These are phyloP conservation scores for Ophiostoma ulmi DNA, from an alignment of 2,329 filamentous ascomycete genomes.

Conservation along the genomic window DNA sequence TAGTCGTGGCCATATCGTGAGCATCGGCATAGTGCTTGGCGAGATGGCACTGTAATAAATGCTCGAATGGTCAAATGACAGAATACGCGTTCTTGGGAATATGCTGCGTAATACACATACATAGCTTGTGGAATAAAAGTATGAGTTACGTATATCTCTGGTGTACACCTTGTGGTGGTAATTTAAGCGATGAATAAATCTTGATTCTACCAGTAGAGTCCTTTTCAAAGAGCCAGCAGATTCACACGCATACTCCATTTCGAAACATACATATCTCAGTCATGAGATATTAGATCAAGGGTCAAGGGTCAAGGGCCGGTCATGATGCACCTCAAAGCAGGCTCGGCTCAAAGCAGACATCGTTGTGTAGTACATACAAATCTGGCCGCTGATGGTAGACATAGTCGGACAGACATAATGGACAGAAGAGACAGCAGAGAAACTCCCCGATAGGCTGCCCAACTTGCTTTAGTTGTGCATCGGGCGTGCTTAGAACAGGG, in stretches of 20 bases:
- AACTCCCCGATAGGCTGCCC: background rate
- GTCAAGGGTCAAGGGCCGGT: background rate
- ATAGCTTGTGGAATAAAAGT: too few species aligned
- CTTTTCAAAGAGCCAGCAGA: too few species aligned
- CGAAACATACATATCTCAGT: background rate
- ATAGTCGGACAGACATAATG: background rate
- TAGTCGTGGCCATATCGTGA: background rate
- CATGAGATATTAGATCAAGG: background rate
- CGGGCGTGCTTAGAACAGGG: background rate
- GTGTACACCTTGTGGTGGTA: too few species aligned
- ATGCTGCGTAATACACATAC: background rate
- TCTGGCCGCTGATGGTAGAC: background rate
- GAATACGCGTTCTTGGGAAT: background rate
- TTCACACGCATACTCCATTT: background rate
- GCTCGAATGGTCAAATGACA: background rate
- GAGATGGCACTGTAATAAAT: too few species aligned
- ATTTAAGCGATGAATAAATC: too few species aligned
- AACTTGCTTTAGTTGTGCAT: background rate
- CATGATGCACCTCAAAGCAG: background rate
- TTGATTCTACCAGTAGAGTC: too few species aligned
- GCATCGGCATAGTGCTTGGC: background rate
- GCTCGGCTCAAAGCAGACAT: background rate
- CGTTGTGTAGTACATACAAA: background rate
- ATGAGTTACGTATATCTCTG: too few species aligned
- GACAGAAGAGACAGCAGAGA: background rate